Evolutionary conservation across 2,329 filamentous ascomycete genomes (phyloP).

Genomic region (Myriosclerotinia duriaeana): DNA sequence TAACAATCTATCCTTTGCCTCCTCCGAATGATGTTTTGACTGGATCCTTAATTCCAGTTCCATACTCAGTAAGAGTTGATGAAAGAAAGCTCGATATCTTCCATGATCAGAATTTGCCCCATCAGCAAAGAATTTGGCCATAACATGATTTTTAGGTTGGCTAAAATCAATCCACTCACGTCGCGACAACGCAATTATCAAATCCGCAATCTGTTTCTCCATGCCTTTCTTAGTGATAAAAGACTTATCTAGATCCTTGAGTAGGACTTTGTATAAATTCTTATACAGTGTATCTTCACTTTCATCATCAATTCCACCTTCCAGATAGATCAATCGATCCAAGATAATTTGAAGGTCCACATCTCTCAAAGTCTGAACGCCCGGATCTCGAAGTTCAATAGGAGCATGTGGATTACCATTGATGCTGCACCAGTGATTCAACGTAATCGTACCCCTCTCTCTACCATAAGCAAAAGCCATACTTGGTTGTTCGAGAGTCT

Average conservation of each 20-base stretch:
- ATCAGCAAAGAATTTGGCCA: conserved; percentile 68
- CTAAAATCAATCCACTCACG: conserved; percentile 74
- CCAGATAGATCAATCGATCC: conserved; percentile 58
- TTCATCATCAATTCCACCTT: conserved; percentile 55
- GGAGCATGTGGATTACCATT: conserved; percentile 56
- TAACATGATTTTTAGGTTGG: conserved; percentile 66
- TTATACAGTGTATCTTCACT: conserved; percentile 59
- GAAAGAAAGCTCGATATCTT: conserved; percentile 65
- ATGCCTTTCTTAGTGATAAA: conserved; percentile 61
- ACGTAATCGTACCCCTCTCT: conserved; percentile 67
- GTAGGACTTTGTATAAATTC: conserved; percentile 65
- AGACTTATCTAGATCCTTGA: conserved; percentile 65
- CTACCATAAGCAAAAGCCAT: conserved; percentile 66
- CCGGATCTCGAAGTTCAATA: conserved; percentile 58
- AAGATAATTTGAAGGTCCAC: conserved; percentile 59
- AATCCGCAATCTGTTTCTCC: conserved; percentile 70
- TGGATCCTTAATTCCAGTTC: conserved; percentile 72
- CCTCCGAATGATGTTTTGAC: conserved; percentile 58
- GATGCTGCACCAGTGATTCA: conserved; percentile 66
- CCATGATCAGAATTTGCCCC: conserved; percentile 53
- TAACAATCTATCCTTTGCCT: conserved; percentile 63
- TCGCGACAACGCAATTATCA: conserved; percentile 68
- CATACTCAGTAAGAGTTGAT: conserved; percentile 71
- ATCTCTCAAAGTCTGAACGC: conserved; percentile 55
- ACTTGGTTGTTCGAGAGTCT: conserved; percentile 72